Evolutionary conservation across 2,329 filamentous ascomycete genomes (phyloP).

Genomic region (Thelonectria olida): DNA sequence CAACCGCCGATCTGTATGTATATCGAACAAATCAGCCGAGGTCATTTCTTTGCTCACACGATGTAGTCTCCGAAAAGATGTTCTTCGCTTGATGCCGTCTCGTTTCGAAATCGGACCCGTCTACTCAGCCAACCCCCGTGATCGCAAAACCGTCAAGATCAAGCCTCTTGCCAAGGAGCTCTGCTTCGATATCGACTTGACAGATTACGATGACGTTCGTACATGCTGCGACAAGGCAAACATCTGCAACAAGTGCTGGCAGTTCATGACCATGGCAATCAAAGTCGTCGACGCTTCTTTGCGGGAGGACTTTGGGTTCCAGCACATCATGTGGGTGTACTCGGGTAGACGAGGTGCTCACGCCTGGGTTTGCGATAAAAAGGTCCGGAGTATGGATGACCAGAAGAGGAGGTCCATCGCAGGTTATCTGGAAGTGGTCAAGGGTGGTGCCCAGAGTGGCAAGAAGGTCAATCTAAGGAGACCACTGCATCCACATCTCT

Average conservation of each 20-base stretch:
- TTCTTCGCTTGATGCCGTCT: conserved; percentile 85
- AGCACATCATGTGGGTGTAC: conserved; percentile 98
- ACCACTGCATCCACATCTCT: conserved; percentile 89
- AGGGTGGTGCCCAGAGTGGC: conserved; percentile 83
- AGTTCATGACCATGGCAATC: conserved; percentile 97
- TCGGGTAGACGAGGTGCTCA: conserved; percentile 95
- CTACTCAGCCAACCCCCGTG: conserved; percentile 91
- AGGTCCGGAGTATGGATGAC: conserved; percentile 85
- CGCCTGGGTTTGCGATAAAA: conserved; percentile 96
- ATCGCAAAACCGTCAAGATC: conserved; percentile 89
- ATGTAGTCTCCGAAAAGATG: conserved; percentile 83
- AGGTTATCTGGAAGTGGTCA: conserved; percentile 89
- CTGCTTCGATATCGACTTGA: conserved; percentile 99
- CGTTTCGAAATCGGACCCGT: conserved; percentile 99
- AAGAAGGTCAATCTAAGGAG: conserved; percentile 87
- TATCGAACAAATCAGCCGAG: accelerated
- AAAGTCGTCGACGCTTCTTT: conserved; percentile 89
- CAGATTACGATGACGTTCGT: conserved; percentile 96
- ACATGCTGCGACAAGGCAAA: conserved; percentile 94
- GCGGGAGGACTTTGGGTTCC: conserved; percentile 94
- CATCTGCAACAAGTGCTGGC: conserved; percentile 95
- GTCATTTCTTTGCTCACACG: conserved; percentile 12
- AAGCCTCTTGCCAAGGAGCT: conserved; percentile 90
- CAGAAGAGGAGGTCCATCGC: conserved; percentile 85
- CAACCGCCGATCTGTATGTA: conserved; percentile 61